A percentile compares a stretch with the other conserved stretches of the same genome.
These are phyloP conservation scores for Fomitopsis pinicola DNA, from an alignment of 1,284 basidiomycete species.

Conservation along the genomic window DNA sequence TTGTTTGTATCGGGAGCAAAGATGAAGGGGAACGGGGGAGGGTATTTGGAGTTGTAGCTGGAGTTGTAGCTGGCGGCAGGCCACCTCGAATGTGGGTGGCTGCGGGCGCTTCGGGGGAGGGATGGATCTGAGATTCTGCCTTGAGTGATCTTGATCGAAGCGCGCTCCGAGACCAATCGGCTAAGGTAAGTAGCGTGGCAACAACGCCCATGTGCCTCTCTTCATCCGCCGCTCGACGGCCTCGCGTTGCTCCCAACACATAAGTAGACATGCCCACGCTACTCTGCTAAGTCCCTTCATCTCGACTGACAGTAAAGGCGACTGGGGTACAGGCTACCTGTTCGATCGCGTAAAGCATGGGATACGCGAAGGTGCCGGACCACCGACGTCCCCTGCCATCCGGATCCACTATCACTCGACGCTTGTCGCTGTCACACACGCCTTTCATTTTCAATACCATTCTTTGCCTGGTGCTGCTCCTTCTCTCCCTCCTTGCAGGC, in stretches of 20 bases:
- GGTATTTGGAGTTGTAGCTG: background rate
- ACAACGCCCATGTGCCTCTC: background rate
- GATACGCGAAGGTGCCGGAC: conserved; percentile 3
- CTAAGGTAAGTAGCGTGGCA: background rate
- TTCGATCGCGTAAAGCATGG: background rate
- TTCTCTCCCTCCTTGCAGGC: background rate
- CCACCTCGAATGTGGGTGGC: background rate
- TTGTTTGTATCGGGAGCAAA: background rate
- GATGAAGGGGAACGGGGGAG: background rate
- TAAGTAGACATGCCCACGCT: background rate
- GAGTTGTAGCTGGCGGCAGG: background rate
- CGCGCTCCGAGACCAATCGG: background rate
- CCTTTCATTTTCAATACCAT: background rate
- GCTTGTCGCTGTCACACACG: background rate
- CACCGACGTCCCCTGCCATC: background rate
- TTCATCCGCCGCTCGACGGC: background rate
- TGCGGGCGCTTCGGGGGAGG: background rate
- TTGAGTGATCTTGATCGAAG: conserved; percentile 4
- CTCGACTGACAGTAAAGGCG: background rate
- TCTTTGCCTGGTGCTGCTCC: conserved; percentile 1
- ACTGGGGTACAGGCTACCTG: background rate
- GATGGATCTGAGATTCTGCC: background rate
- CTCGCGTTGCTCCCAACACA: background rate
- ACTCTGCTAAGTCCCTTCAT: background rate
- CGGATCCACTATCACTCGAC: background rate